phyloP scores from a whole-genome alignment of 2,329 filamentous ascomycete genomes.

The Cercospora canescens region DNA sequence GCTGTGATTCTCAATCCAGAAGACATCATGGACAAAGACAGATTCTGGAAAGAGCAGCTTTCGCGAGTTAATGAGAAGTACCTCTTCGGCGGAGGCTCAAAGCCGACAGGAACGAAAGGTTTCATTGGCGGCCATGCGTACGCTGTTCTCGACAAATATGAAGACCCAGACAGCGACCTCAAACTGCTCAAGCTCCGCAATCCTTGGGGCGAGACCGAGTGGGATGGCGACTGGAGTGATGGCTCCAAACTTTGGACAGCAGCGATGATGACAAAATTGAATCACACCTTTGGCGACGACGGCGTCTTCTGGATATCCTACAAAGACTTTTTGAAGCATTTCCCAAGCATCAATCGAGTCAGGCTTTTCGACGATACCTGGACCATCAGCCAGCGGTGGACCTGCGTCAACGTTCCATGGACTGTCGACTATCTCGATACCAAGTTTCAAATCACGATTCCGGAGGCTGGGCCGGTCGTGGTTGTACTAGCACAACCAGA shows the following conservation, averaged over 20 bases:
- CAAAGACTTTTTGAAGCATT: constrained; percentile 56
- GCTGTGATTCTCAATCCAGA: constrained; percentile 68
- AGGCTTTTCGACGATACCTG: constrained; percentile 63
- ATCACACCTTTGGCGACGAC: constrained; percentile 35
- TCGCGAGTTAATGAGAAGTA: constrained; percentile 80
- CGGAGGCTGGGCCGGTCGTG: constrained; percentile 54
- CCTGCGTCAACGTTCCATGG: constrained; percentile 60
- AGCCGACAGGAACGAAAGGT: constrained; percentile 44
- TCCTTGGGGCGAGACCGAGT: constrained; percentile 79
- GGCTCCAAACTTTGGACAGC: constrained; percentile 83
- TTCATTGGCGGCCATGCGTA: constrained; percentile 63
- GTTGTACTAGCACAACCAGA: constrained; percentile 63
- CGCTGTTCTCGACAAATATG: constrained; percentile 56
- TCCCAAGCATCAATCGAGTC: constrained; percentile 56
- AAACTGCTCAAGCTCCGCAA: constrained; percentile 60
- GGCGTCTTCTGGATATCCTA: constrained; percentile 62
- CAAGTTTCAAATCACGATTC: constrained; percentile 58
- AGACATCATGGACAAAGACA: constrained; percentile 74
- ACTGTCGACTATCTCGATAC: constrained; percentile 62
- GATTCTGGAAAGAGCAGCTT: constrained; percentile 81
- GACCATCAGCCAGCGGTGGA: constrained; percentile 63
- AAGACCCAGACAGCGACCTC: constrained; percentile 38
- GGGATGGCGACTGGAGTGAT: constrained; percentile 80
- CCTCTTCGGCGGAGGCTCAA: constrained; percentile 66
- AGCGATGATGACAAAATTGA: constrained; percentile 70